Evolutionary conservation across 805 yeast genomes (phyloP).

Genomic region (Debaryomyces prosopidis): DNA sequence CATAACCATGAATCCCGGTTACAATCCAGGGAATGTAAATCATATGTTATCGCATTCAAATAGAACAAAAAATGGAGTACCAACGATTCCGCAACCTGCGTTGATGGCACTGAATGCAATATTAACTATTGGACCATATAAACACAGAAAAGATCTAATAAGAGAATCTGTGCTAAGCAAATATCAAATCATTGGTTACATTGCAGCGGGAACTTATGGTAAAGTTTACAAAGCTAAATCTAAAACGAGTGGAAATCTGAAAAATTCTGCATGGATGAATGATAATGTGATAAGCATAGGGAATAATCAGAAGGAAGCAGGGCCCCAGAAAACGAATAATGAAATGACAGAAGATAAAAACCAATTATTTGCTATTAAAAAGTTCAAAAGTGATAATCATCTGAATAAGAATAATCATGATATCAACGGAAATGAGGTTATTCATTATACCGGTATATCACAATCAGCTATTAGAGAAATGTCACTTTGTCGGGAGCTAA

Average conservation of each 20-base stretch:
- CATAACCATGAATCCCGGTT: neutral
- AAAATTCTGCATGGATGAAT: slow-evolving; percentile 11
- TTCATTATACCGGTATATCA: slow-evolving; percentile 91
- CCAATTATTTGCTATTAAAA: slow-evolving; percentile 79
- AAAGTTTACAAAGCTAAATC: slow-evolving; percentile 86
- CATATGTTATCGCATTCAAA: slow-evolving; percentile 8
- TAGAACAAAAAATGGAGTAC: slow-evolving; percentile 4
- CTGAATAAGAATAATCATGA: slow-evolving; percentile 37
- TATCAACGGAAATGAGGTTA: slow-evolving; percentile 76
- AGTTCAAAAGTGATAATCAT: slow-evolving; percentile 81
- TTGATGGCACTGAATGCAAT: slow-evolving; percentile 42
- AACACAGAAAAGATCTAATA: slow-evolving; percentile 56
- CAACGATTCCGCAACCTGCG: slow-evolving; percentile 35
- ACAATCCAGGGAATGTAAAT: neutral
- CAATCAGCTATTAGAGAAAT: slow-evolving; percentile 96
- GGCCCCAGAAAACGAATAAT: slow-evolving; percentile 5
- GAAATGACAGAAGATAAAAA: slow-evolving; percentile 11
- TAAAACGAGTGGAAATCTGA: slow-evolving; percentile 16
- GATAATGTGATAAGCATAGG: slow-evolving; percentile 6
- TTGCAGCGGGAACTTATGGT: slow-evolving; percentile 98
- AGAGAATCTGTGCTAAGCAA: slow-evolving; percentile 77
- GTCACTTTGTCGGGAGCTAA: slow-evolving; percentile 88
- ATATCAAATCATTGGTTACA: slow-evolving; percentile 89
- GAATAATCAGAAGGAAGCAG: slow-evolving; percentile 4
- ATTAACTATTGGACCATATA: slow-evolving; percentile 43